These are phyloP conservation scores for Mikania micrantha DNA, from an alignment of 129 eudicot genomes.

Conservation along the genomic window DNA sequence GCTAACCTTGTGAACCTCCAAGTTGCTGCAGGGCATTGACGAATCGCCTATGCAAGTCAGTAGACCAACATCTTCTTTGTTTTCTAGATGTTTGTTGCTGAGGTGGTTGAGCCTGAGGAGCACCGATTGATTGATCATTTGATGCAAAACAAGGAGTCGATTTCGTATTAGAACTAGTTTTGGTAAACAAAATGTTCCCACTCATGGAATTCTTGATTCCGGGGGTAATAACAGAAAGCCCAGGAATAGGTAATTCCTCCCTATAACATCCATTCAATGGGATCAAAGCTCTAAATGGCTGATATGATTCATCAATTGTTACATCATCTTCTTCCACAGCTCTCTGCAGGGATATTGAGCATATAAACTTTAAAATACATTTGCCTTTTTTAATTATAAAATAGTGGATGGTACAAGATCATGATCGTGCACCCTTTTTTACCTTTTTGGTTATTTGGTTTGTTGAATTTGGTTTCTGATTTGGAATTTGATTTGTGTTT, in stretches of 20 bases:
- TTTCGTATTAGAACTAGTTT: slow-evolving; percentile 32
- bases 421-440: neutral
- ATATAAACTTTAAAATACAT: neutral
- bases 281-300: slow-evolving; percentile 27
- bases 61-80: slow-evolving; percentile 89
- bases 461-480: slow-evolving; percentile 14
- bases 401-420: slow-evolving; percentile 2
- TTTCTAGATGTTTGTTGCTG: slow-evolving; percentile 51
- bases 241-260: no score
- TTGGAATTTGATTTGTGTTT: slow-evolving; percentile 12
- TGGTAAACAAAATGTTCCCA: slow-evolving; percentile 28
- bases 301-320: slow-evolving; percentile 20
- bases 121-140: slow-evolving; percentile 17
- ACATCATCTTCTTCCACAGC: slow-evolving; percentile 26
- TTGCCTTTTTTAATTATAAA: neutral
- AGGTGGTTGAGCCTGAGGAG: slow-evolving; percentile 9
- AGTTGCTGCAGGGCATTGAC: slow-evolving; percentile 63
- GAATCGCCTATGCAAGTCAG: slow-evolving; percentile 82
- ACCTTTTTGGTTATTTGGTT: slow-evolving; percentile 42
- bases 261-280: no score
- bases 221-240: no score
- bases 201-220: neutral
- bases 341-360: slow-evolving; percentile 32
- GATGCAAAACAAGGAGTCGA: slow-evolving; percentile 24
- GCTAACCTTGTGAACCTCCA: slow-evolving; percentile 87